These are phyloP conservation scores for Coemansia sp. DNA, from an alignment of 192 early-diverging fungal species.

Conservation along the genomic window DNA sequence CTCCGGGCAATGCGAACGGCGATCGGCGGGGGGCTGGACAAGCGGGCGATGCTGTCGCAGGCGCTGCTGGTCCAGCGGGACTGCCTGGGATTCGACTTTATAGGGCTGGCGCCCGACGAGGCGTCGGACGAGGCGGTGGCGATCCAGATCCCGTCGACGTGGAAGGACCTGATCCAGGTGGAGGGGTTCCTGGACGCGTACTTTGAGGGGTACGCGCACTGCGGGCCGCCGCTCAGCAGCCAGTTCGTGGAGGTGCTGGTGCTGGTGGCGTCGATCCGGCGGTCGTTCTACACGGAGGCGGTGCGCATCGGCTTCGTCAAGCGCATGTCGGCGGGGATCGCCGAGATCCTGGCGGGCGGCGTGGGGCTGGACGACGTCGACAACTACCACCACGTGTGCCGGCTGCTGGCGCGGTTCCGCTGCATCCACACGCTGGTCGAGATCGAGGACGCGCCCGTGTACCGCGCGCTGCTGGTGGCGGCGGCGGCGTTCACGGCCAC, in stretches of 20 bases:
- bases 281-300: slow-evolving; percentile 82
- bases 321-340: slow-evolving; percentile 67
- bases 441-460: slow-evolving; percentile 70
- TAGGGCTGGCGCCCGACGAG: slow-evolving; percentile 74
- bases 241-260: slow-evolving; percentile 80
- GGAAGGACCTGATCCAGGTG: slow-evolving; percentile 74
- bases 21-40: slow-evolving; percentile 41
- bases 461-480: slow-evolving; percentile 46
- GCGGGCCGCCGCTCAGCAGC: slow-evolving; percentile 57
- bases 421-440: slow-evolving; percentile 77
- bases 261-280: slow-evolving; percentile 73
- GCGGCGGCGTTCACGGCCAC: slow-evolving; percentile 31
- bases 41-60: slow-evolving; percentile 42
- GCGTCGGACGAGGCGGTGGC: slow-evolving; percentile 70
- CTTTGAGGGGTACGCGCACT: slow-evolving; percentile 65
- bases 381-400: slow-evolving; percentile 85
- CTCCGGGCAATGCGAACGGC: slow-evolving; percentile 35
- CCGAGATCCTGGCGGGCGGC: slow-evolving; percentile 61
- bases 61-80: slow-evolving; percentile 61
- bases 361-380: slow-evolving; percentile 68
- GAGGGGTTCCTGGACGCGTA: slow-evolving; percentile 68
- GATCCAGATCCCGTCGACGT: slow-evolving; percentile 74
- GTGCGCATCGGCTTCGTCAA: slow-evolving; percentile 67
- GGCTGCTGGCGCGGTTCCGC: slow-evolving; percentile 78
- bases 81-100: slow-evolving; percentile 81